A percentile compares a stretch with the other conserved stretches of the same genome.
Evolutionary conservation across 2,329 filamentous ascomycete genomes (phyloP).

Genomic region (Sporothrix globosa): DNA sequence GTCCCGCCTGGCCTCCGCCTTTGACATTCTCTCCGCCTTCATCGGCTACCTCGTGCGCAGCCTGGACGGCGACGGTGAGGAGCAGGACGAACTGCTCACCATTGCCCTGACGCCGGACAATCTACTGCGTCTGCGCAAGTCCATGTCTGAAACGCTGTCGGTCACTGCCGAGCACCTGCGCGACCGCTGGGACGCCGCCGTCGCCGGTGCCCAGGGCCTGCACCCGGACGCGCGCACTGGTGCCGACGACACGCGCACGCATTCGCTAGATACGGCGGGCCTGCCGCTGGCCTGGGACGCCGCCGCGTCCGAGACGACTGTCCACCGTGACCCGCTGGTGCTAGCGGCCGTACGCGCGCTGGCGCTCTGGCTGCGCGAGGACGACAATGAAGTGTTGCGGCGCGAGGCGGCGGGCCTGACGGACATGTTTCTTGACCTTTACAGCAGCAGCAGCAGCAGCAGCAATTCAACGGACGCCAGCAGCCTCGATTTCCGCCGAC

Average conservation of each 20-base stretch:
- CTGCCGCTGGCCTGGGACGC: slow-evolving; percentile 63
- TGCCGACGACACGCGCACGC: slow-evolving; percentile 46
- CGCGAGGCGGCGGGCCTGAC: slow-evolving; percentile 61
- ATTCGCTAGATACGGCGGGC: slow-evolving; percentile 37
- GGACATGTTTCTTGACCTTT: slow-evolving; percentile 67
- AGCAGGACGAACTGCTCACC: slow-evolving; percentile 33
- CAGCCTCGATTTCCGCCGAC: slow-evolving; percentile 58
- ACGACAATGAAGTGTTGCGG: slow-evolving; percentile 63
- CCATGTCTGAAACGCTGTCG: slow-evolving; percentile 65
- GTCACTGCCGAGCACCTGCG: slow-evolving; percentile 67
- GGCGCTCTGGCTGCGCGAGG: slow-evolving; percentile 70
- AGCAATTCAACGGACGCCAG: slow-evolving; percentile 34
- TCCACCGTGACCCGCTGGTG: slow-evolving; percentile 60
- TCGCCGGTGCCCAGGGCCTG: slow-evolving; percentile 64
- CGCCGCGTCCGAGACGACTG: slow-evolving; percentile 50
- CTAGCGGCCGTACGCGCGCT: slow-evolving; percentile 61
- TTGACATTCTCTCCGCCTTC: slow-evolving; percentile 65
- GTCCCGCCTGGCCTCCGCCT: slow-evolving; percentile 61
- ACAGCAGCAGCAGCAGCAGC: slow-evolving; percentile 42
- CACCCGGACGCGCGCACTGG: slow-evolving; percentile 59
- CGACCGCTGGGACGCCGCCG: slow-evolving; percentile 69
- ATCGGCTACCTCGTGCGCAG: slow-evolving; percentile 60
- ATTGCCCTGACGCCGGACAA: slow-evolving; percentile 54
- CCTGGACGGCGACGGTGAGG: slow-evolving; percentile 58
- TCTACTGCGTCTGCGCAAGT: slow-evolving; percentile 63